Conservation (phyloP, 163 green algal genomes). For the Chlamydomonas reinhardtii region DNA sequence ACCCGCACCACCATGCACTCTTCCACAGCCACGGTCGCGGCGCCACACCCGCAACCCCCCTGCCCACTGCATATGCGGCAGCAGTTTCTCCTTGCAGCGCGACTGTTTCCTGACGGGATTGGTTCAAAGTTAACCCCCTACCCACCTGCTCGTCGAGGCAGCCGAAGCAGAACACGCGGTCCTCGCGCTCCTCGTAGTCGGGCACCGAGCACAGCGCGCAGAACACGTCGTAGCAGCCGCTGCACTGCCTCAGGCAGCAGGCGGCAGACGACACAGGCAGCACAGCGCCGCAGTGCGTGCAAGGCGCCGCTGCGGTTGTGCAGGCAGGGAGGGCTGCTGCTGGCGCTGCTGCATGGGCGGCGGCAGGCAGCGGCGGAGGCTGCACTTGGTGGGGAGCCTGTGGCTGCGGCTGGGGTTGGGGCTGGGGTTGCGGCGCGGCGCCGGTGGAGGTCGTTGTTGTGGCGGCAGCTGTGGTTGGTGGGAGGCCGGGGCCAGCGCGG, state of each 20-base stretch:
- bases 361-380: neutral
- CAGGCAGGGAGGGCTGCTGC: neutral
- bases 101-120: no score
- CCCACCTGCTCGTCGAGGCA: slow-evolving; percentile 45
- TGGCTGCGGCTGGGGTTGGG: neutral
- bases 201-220: slow-evolving; percentile 35
- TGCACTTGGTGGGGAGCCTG: neutral
- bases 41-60: no score
- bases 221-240: slow-evolving; percentile 41
- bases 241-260: slow-evolving; percentile 35
- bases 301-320: neutral
- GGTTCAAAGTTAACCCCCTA: no score
- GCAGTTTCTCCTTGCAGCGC: no score
- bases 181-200: slow-evolving; percentile 43
- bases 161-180: slow-evolving; percentile 44
- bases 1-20: no score
- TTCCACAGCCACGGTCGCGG: no score
- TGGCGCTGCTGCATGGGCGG: neutral
- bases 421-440: neutral
- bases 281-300: slow-evolving; percentile 44
- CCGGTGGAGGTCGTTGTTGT: neutral
- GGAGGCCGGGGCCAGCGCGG: no score
- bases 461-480: neutral
- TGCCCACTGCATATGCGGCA: no score
- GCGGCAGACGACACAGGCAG: slow-evolving; percentile 6